Conservation (phyloP, 805 yeast genomes). For the Barnettozyma californica region DNA sequence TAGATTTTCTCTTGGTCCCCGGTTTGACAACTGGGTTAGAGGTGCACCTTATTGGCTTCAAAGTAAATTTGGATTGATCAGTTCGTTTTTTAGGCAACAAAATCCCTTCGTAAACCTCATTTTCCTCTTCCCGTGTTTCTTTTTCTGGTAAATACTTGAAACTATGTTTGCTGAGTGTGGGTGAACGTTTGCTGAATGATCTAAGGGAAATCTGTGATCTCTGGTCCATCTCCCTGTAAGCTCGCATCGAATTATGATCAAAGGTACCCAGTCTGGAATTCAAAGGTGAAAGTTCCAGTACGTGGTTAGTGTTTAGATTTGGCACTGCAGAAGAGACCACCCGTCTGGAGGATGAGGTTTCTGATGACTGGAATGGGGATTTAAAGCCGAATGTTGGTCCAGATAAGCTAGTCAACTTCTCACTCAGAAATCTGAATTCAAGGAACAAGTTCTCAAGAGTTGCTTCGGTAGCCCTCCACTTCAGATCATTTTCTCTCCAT, state of each 20-base stretch:
- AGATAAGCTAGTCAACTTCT: conserved; percentile 14
- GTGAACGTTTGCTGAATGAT: conserved; percentile 1
- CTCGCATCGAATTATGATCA: conserved; percentile 1
- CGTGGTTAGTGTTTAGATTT: too few relatives aligned
- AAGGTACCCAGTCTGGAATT: background rate
- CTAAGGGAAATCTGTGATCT: conserved; percentile 1
- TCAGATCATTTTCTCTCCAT: conserved; percentile 30
- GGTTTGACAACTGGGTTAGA: conserved; percentile 4
- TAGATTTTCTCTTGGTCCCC: conserved; percentile 2
- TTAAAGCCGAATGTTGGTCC: conserved; percentile 2
- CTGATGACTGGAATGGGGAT: conserved; percentile 1
- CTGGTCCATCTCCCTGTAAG: conserved; percentile 1
- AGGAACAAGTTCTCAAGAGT: conserved; percentile 38
- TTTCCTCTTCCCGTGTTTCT: background rate
- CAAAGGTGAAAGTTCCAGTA: background rate
- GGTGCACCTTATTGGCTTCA: conserved; percentile 19
- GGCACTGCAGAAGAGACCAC: background rate
- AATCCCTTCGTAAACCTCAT: background rate
- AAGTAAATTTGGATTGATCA: background rate
- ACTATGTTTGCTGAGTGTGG: background rate
- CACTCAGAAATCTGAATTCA: conserved; percentile 33
- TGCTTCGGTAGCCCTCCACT: conserved; percentile 42
- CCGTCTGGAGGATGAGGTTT: background rate
- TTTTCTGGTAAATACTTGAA: conserved; percentile 2
- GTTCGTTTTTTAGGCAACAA: background rate